These are phyloP conservation scores for Penicillium chermesinum DNA, from an alignment of 495 filamentous ascomycete genomes.

Conservation along the genomic window DNA sequence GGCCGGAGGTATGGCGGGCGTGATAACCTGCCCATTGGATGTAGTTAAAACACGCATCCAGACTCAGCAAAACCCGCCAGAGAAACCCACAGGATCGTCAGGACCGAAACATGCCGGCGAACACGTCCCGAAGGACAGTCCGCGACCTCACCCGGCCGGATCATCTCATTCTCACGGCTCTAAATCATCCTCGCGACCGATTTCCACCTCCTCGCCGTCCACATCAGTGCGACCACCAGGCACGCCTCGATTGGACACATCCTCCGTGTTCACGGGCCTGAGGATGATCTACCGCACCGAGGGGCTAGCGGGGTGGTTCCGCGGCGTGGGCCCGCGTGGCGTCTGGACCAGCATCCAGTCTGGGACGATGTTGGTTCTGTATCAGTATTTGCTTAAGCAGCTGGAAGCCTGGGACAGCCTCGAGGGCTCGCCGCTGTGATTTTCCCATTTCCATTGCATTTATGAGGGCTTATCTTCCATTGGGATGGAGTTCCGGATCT, in stretches of 20 bases:
- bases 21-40: slow-evolving; percentile 91
- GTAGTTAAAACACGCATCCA: slow-evolving; percentile 98
- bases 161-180: slow-evolving; percentile 24
- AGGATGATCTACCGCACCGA: slow-evolving; percentile 83
- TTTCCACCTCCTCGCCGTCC: slow-evolving; percentile 80
- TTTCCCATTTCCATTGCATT: slow-evolving; percentile 6
- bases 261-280: slow-evolving; percentile 79
- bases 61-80: slow-evolving; percentile 69
- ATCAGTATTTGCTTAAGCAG: slow-evolving; percentile 78
- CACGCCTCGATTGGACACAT: slow-evolving; percentile 74
- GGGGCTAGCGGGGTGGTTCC: slow-evolving; percentile 84
- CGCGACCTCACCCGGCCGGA: slow-evolving; percentile 27
- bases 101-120: slow-evolving; percentile 21
- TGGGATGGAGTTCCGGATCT: slow-evolving; percentile 27
- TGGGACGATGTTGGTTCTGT: slow-evolving; percentile 94
- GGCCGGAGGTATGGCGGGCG: slow-evolving; percentile 91
- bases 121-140: slow-evolving; percentile 33
- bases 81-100: slow-evolving; percentile 12
- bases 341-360: slow-evolving; percentile 99
- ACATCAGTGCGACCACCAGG: slow-evolving; percentile 72
- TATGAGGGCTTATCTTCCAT: slow-evolving; percentile 12
- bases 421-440: slow-evolving; percentile 27
- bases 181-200: slow-evolving; percentile 49
- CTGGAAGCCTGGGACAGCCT: slow-evolving; percentile 50
- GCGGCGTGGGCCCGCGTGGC: slow-evolving; percentile 84